Base-by-base conservation (phyloP, 176 grass and related monocot genomes). In the Lolium multiflorum region DNA sequence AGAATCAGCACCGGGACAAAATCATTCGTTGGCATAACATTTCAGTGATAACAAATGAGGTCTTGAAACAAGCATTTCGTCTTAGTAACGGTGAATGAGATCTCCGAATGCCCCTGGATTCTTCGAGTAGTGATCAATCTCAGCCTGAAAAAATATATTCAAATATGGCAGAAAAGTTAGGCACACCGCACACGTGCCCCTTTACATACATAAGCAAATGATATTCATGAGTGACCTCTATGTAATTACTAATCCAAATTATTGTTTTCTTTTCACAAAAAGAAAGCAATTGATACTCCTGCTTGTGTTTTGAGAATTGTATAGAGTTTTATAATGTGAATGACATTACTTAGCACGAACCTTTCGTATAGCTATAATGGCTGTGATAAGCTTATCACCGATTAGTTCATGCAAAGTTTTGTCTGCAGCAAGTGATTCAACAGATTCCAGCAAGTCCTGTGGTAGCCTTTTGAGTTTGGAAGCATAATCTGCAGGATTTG, bases 71-170 rank as follows among this genome's bases (percentile, higher is more conserved):
- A 24, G 59, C 11, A 37, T 62, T 80, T 60, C 2, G 9, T 25
- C 71, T 59, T 93, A 98, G 89, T 98, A 98, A 28, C 82, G 88
- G 89, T 92, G 80, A 89, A 98, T 93, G 66, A 98, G 93, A 28
- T 95, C 88, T 49, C 89, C 79, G 16, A 86, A 84, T 46, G 88
- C 86, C 49, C 74, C 82, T 11, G 90, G 86, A 63, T 98, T 98
- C 88, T 91, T 91, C 7, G 38, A 79, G 37, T 94, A 95, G 59
- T 98, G 91, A 68, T 94, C 79, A 62, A 94, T 89, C 28, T 85
- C 96, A 20, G 96, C 93, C 93, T 98, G 82, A 18, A 80, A 81
- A 17, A 69, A 39, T 35, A 35, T 35, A 80, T 47, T 46, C 10
- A 54, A 88, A 69, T 6, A 31, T 18, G 6, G 17, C 39, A 52